A percentile compares a stretch with the other conserved stretches of the same genome.
Evolutionary conservation across 768 basidiomycete species (phyloP).

Genomic region (Suillus paluster): DNA sequence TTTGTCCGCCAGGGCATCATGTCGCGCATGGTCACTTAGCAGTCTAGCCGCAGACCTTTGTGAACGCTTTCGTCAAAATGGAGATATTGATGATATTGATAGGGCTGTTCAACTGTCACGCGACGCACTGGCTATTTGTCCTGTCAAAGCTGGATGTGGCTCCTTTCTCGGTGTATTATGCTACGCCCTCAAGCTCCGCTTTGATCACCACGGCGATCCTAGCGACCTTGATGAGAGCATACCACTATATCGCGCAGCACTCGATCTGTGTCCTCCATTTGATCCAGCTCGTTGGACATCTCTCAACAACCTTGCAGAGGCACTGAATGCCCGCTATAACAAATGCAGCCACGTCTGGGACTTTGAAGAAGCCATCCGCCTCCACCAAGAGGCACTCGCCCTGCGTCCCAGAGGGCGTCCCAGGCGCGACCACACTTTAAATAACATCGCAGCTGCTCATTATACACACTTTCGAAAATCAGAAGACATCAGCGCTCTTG

Average conservation of each 20-base stretch:
- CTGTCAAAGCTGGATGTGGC: not conserved
- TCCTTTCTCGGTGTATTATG: not conserved
- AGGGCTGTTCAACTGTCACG: not conserved
- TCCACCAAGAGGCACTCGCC: slow-evolving; percentile 26
- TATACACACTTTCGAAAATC: slow-evolving; percentile 26
- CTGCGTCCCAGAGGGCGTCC: slow-evolving; percentile 18
- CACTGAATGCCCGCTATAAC: slow-evolving; percentile 21
- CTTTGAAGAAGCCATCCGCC: slow-evolving; percentile 30
- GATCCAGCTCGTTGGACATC: not conserved
- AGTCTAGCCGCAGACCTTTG: not conserved
- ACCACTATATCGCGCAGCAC: not conserved
- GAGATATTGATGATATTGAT: not conserved
- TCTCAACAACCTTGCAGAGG: slow-evolving; percentile 20
- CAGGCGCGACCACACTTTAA: slow-evolving; percentile 16
- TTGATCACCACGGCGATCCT: not conserved
- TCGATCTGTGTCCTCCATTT: too few relatives aligned
- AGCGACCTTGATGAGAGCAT: not conserved
- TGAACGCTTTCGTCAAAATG: not conserved
- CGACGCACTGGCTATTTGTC: not conserved
- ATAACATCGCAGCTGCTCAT: slow-evolving; percentile 25
- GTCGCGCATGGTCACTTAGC: not conserved
- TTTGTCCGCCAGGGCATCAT: not conserved
- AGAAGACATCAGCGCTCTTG: slow-evolving; percentile 30
- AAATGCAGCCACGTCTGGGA: slow-evolving; percentile 21
- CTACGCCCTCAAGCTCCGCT: not conserved